Percentiles rank a stretch among this genome's conserved stretches.
Conservation (phyloP, 352 stramenopile genomes). For the Phytophthora idaei region DNA sequence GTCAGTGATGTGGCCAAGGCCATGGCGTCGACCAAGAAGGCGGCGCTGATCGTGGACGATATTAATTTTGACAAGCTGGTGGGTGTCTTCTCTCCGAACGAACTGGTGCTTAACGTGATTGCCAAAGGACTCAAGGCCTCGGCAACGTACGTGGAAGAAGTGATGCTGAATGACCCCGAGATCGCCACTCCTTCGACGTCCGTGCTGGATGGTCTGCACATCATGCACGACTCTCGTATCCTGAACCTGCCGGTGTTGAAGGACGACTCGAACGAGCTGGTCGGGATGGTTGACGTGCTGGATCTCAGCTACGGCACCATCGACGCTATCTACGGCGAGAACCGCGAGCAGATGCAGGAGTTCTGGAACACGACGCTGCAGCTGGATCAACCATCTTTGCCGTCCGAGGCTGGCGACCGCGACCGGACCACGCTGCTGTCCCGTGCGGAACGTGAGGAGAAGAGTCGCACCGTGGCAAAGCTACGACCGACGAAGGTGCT, state of each 20-base stretch:
- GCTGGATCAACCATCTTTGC: conserved; percentile 63
- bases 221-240: conserved; percentile 88
- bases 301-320: conserved; percentile 89
- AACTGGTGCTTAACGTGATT: conserved; percentile 96
- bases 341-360: conserved; percentile 89
- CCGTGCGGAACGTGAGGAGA: conserved; percentile 64
- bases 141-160: conserved; percentile 89
- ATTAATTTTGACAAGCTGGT: conserved; percentile 89
- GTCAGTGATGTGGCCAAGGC: conserved; percentile 77
- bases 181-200: conserved; percentile 68
- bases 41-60: conserved; percentile 93
- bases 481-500: conserved; percentile 89
- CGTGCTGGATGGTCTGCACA: conserved; percentile 87
- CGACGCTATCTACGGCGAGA: conserved; percentile 86
- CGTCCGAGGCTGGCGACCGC: conserved; percentile 42
- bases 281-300: conserved; percentile 85
- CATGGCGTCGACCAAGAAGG: conserved; percentile 89
- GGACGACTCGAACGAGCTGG: conserved; percentile 68
- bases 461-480: conserved; percentile 80
- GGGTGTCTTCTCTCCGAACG: conserved; percentile 97
- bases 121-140: conserved; percentile 91
- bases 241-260: conserved; percentile 83
- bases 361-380: conserved; percentile 90
- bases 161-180: conserved; percentile 91
- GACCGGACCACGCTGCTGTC: conserved; percentile 70